Evolutionary conservation across 164 flowering plant genomes (phyloP).

Genomic region (Vitis vinifera): ASM3070453v1 NC_081816.1:636501-637000

Average conservation of each 20-base stretch:
- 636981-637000: slow-evolving; percentile 95
- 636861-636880: slow-evolving; percentile 31
- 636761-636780: slow-evolving; percentile 43
- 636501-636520: background rate
- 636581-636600: slow-evolving; percentile 1
- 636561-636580: background rate
- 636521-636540: background rate
- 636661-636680: slow-evolving; percentile 57
- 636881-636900: slow-evolving; percentile 53
- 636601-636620: slow-evolving; percentile 35
- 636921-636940: slow-evolving; percentile 39
- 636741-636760: slow-evolving; percentile 85
- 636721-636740: slow-evolving; percentile 93
- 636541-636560: background rate
- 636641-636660: slow-evolving; percentile 28
- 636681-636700: slow-evolving; percentile 32
- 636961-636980: slow-evolving; percentile 57
- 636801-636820: slow-evolving; percentile 2
- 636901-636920: slow-evolving; percentile 33
- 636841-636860: slow-evolving; percentile 58
- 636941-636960: slow-evolving; percentile 47
- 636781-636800: background rate
- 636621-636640: slow-evolving; percentile 26
- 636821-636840: background rate
- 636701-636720: slow-evolving; percentile 66